Conservation (phyloP, 768 basidiomycete genomes). For the Leccinum imitatum region DNA sequence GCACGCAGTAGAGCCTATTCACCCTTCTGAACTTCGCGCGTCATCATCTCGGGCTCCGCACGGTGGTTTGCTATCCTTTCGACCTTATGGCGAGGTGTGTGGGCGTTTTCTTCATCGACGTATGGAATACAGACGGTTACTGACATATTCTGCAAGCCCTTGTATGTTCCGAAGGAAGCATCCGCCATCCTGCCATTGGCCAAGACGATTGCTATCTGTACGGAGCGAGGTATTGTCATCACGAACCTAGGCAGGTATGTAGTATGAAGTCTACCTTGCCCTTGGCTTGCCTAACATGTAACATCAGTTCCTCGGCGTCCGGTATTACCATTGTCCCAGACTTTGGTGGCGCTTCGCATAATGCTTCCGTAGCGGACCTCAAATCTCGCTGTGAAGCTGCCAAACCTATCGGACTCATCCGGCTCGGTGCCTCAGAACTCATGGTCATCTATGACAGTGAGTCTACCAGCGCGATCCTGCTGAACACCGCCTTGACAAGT, state of each 20-base stretch:
- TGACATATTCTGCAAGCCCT: constrained; percentile 41
- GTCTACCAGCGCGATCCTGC: constrained; percentile 20
- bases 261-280: neutral
- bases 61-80: constrained; percentile 45
- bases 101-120: constrained; percentile 1
- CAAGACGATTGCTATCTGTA: constrained; percentile 66
- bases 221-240: constrained; percentile 63
- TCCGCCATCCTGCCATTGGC: constrained; percentile 56
- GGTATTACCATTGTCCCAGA: constrained; percentile 57
- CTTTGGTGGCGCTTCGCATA: constrained; percentile 41
- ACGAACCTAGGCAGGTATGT: constrained; percentile 68
- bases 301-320: constrained; percentile 41
- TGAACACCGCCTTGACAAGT: neutral
- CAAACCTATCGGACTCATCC: constrained; percentile 68
- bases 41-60: constrained; percentile 37
- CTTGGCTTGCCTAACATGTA: neutral
- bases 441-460: constrained; percentile 75
- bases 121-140: constrained; percentile 1
- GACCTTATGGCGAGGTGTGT: constrained; percentile 65
- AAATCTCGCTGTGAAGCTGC: constrained; percentile 57
- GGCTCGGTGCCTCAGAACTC: constrained; percentile 52
- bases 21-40: constrained; percentile 36
- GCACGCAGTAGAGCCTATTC: constrained; percentile 58
- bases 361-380: constrained; percentile 46
- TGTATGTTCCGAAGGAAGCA: constrained; percentile 72